Percentiles rank a stretch among this genome's conserved stretches.
Evolutionary conservation across 345 rosid genomes (phyloP).

Genomic region (Erucastrum elatum): DNA sequence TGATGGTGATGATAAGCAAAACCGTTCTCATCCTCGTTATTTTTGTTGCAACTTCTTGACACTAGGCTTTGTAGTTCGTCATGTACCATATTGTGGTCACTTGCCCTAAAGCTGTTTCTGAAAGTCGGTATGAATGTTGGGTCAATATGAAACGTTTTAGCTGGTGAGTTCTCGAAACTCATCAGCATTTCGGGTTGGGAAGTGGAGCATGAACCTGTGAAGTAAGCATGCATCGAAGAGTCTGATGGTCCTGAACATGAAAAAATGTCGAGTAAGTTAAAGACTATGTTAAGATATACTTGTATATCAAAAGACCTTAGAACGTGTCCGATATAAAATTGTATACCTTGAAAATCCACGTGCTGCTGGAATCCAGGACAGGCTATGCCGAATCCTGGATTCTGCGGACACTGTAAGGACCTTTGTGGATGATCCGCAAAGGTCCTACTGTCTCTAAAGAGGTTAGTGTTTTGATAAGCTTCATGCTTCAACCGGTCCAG

Average conservation of each 20-base stretch:
- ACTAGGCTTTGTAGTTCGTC: slow-evolving; percentile 6
- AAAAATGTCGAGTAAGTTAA: background rate
- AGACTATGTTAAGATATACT: background rate
- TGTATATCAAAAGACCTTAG: background rate
- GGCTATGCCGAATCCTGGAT: slow-evolving; percentile 13
- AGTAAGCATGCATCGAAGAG: slow-evolving; percentile 9
- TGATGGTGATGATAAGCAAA: slow-evolving; percentile 32
- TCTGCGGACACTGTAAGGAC: slow-evolving; percentile 37
- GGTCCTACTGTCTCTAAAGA: slow-evolving; percentile 32
- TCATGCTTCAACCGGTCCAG: slow-evolving; percentile 47
- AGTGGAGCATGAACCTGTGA: slow-evolving; percentile 3
- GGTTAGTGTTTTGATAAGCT: slow-evolving; percentile 47
- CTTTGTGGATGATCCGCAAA: slow-evolving; percentile 36
- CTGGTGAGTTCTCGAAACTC: slow-evolving; percentile 29
- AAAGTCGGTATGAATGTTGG: background rate
- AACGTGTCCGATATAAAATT: background rate
- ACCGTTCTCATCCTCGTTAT: slow-evolving; percentile 24
- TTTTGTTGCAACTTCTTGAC: background rate
- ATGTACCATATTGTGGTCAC: background rate
- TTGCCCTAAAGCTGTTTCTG: slow-evolving; percentile 27
- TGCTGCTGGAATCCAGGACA: slow-evolving; percentile 21
- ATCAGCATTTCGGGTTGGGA: slow-evolving; percentile 39
- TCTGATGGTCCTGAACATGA: slow-evolving; percentile 16
- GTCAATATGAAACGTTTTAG: slow-evolving; percentile 26
- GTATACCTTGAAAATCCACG: slow-evolving; percentile 24